phyloP scores from a whole-genome alignment of 1,284 basidiomycete genomes.

The Cryptococcus deneoformans region DNA sequence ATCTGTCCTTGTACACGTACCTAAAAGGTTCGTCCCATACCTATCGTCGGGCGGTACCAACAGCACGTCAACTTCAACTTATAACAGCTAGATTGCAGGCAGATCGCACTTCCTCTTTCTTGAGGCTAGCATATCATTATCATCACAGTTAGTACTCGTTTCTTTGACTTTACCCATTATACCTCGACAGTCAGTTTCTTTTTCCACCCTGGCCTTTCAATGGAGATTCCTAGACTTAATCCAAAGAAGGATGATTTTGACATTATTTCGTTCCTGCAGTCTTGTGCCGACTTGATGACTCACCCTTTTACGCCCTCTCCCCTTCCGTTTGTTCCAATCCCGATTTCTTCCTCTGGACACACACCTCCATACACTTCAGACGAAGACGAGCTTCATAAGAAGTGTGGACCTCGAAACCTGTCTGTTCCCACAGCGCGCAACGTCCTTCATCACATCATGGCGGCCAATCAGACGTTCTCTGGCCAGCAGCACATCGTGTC shows the following conservation, averaged over 20 bases:
- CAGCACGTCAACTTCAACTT: no score
- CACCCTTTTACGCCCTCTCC: constrained; percentile 7
- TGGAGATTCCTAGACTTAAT: background rate
- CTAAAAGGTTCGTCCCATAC: background rate
- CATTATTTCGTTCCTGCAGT: constrained; percentile 6
- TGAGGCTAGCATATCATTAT: no score
- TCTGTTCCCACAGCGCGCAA: background rate
- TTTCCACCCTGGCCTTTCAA: no score
- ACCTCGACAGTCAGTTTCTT: no score
- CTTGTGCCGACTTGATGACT: constrained; percentile 13
- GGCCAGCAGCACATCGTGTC: background rate
- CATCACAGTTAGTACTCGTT: no score
- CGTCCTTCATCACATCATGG: constrained; percentile 2
- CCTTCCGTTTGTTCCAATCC: constrained; percentile 1
- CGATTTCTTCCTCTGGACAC: constrained; percentile 3
- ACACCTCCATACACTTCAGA: constrained; percentile 11
- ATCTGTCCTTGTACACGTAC: constrained; percentile 5
- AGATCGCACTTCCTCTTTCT: no score
- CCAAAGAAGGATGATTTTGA: constrained; percentile 8
- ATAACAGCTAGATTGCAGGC: no score
- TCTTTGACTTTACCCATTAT: no score
- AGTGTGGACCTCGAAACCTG: background rate
- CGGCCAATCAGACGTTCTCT: background rate
- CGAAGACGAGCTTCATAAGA: constrained; percentile 5
- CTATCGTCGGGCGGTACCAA: background rate